Evolutionary conservation across 2,329 filamentous ascomycete species (phyloP).

Genomic region (Taxawa tesnikishii): DNA sequence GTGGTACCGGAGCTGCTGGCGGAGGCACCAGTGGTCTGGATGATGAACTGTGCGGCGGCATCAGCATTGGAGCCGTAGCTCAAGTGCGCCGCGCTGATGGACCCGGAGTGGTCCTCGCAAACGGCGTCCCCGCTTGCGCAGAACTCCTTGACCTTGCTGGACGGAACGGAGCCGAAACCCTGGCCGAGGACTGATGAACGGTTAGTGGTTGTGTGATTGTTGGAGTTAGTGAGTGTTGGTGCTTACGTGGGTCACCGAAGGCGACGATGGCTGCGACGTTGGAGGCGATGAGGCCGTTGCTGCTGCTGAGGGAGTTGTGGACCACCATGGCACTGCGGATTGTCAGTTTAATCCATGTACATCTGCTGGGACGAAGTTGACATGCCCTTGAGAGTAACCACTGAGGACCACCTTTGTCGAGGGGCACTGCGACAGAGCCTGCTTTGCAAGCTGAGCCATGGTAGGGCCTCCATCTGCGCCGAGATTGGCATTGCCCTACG

Average conservation of each 20-base stretch:
- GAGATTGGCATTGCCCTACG: constrained; percentile 3
- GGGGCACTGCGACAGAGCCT: constrained; percentile 6
- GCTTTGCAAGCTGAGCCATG: constrained; percentile 5
- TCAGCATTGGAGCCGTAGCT: constrained; percentile 12
- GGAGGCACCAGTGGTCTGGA: constrained; percentile 4
- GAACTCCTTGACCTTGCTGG: constrained; percentile 4
- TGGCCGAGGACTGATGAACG: constrained; percentile 2
- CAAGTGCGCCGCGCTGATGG: constrained; percentile 13
- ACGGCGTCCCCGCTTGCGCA: constrained; percentile 10
- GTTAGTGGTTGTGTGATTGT: neutral
- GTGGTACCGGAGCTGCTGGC: too few species aligned
- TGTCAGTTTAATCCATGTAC: too few species aligned
- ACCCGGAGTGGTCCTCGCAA: constrained; percentile 11
- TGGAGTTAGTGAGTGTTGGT: neutral
- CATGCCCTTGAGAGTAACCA: constrained; percentile 7
- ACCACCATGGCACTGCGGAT: too few species aligned
- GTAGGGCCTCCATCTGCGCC: constrained; percentile 6
- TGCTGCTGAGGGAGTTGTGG: constrained; percentile 2
- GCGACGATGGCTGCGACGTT: constrained; percentile 3
- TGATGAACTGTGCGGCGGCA: constrained; percentile 13
- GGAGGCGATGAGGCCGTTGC: neutral
- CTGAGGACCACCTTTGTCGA: constrained; percentile 5
- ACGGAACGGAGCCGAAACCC: constrained; percentile 2
- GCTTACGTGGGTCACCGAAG: constrained; percentile 2
- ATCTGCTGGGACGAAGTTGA: too few species aligned